Evolutionary conservation across 2,329 filamentous ascomycete genomes (phyloP).

Genomic region (Talaromyces rugulosus): DNA sequence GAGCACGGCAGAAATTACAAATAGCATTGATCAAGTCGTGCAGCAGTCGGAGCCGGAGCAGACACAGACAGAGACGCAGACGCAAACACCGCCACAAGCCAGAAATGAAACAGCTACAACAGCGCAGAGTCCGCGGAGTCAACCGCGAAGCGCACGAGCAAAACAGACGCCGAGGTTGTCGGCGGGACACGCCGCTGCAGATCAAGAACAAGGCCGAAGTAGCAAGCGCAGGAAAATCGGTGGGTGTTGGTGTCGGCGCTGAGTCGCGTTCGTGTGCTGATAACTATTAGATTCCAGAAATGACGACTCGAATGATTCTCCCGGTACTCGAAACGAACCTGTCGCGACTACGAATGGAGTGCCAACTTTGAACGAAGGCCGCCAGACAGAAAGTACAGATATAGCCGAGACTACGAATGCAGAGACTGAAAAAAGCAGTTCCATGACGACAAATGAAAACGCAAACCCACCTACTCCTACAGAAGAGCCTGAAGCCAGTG

Average conservation of each 20-base stretch:
- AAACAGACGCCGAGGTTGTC: background rate
- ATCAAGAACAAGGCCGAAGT: slow-evolving; percentile 7
- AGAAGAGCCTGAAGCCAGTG: background rate
- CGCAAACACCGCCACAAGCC: background rate
- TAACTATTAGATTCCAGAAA: background rate
- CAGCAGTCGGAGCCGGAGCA: slow-evolving; percentile 12
- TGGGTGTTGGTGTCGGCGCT: background rate
- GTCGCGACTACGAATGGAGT: background rate
- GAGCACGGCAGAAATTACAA: slow-evolving; percentile 16
- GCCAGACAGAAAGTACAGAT: background rate
- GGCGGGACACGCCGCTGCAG: background rate
- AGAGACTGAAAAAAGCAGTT: background rate
- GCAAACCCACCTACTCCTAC: background rate
- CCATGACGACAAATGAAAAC: background rate
- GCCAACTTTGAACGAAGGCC: background rate
- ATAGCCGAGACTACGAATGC: background rate
- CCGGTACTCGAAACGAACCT: background rate
- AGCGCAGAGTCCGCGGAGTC: slow-evolving; percentile 12
- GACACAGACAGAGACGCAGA: slow-evolving; percentile 11
- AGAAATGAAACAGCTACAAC: slow-evolving; percentile 16
- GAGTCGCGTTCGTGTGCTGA: background rate
- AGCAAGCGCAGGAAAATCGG: slow-evolving; percentile 11
- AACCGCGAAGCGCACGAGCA: background rate
- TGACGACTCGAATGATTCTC: background rate
- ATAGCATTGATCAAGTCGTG: slow-evolving; percentile 17